These are phyloP conservation scores for Blastobotrys capitulatus DNA, from an alignment of 1,139 yeast species.

Conservation along the genomic window DNA sequence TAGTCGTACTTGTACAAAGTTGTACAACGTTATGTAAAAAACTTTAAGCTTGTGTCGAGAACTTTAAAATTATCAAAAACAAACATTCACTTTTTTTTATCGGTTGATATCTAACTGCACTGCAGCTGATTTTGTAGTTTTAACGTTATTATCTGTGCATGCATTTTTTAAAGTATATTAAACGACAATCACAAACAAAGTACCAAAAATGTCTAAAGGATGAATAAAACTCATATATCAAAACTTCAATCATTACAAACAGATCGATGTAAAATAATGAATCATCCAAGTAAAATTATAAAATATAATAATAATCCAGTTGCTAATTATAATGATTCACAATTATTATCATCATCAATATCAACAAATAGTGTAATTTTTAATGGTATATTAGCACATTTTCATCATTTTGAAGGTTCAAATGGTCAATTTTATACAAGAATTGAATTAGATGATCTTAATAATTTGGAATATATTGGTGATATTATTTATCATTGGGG, in stretches of 20 bases:
- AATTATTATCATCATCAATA: background rate
- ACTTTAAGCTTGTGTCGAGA: too few relatives aligned
- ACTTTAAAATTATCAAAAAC: too few relatives aligned
- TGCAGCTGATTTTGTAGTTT: too few relatives aligned
- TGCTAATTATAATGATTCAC: background rate
- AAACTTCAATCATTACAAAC: constrained; percentile 2
- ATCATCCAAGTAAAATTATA: constrained; percentile 19
- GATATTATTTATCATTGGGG: constrained; percentile 18
- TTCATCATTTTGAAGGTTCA: constrained; percentile 12
- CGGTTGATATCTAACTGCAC: too few relatives aligned
- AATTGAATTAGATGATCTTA: constrained; percentile 9
- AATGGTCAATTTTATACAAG: constrained; percentile 9
- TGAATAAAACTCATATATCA: background rate
- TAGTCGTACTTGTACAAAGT: too few relatives aligned
- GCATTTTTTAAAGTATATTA: too few relatives aligned
- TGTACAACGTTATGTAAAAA: too few relatives aligned
- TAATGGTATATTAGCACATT: constrained; percentile 13
- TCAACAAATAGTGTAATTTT: constrained; percentile 8
- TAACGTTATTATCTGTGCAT: too few relatives aligned
- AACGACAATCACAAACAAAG: too few relatives aligned
- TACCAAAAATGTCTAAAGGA: too few relatives aligned
- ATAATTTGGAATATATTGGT: constrained; percentile 7
- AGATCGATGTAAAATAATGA: constrained; percentile 15
- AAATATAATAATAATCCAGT: background rate
- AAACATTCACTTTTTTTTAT: too few relatives aligned